Evolutionary conservation across 2,329 filamentous ascomycete species (phyloP), one percentile per base, ranked within the genome.

Genomic region (Chaetomium olivaceum): DNA sequence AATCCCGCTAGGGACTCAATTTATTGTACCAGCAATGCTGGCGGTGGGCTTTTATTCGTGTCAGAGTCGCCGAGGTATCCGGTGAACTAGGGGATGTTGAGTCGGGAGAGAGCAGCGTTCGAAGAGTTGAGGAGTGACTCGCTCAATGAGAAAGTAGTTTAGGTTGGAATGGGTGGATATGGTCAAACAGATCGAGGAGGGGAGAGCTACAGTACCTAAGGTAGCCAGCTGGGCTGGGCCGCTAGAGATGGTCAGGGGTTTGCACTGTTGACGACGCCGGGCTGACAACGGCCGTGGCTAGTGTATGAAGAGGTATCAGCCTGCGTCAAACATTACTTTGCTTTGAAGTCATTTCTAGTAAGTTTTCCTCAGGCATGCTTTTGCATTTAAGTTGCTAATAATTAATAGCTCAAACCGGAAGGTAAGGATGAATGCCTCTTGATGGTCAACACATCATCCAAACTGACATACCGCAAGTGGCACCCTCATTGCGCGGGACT

Each of bases 281-380:
- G 36, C 4, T 58, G 31, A 16, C 14, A 14, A 4, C 12, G 36
- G 36, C 3, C 27, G 60, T 70, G 6, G 5, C 27, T 55, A n/a
- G 8, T 57, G 25, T 23, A 16, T 14, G 7, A 23, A 51, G 48
- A 79, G 80, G 81, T 0, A 77, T 76, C 14, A 80, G 84, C 61
- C 75, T 83, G 9, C 76, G 82, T 11, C 79, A 82, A 5, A 84
- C 82, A 2, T 74, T 84, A 3, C 75, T 84, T n/a, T 84, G 80
- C 71, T 82, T 80, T 65, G 79, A 77, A 23, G 77, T 80, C 61
- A 82, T 83, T 39, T 79, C 78, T 0, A 79, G 63, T 64, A 52
- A 31, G 63, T 58, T 43, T 2, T 33, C 7, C 14, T n/a, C n/a
- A n/a, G 19, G 4, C 2, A 1, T n/a, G 5, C 21, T 3, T 21